phyloP scores from a whole-genome alignment of 2,329 filamentous ascomycete genomes.

The Alternaria novae-zelandiae region DNA sequence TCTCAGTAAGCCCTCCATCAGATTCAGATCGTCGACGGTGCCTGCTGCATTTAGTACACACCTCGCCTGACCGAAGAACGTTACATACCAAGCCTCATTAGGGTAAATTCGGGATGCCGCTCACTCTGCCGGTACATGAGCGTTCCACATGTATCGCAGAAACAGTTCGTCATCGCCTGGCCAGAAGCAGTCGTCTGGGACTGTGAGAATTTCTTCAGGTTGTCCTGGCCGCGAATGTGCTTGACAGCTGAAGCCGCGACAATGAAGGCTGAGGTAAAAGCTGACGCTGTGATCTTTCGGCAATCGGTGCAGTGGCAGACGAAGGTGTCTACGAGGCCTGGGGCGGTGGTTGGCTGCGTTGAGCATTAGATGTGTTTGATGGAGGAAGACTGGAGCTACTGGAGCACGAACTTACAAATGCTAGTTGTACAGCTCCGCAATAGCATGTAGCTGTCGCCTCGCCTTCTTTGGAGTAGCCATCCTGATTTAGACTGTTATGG shows the following conservation, averaged over 20 bases:
- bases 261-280: not conserved
- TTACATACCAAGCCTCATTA: not conserved
- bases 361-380: too few relatives aligned
- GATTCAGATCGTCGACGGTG: not conserved
- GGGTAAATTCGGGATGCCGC: not conserved
- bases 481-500: not conserved
- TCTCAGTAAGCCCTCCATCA: not conserved
- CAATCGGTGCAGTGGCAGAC: conserved; percentile 68
- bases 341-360: not conserved
- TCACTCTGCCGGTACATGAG: conserved; percentile 61
- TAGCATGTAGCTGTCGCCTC: conserved; percentile 42
- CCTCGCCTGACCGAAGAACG: not conserved
- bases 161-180: conserved; percentile 64
- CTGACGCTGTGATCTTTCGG: conserved; percentile 38
- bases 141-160: conserved; percentile 66
- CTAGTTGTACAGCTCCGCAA: conserved; percentile 38
- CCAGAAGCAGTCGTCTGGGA: conserved; percentile 43
- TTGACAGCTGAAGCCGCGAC: not conserved
- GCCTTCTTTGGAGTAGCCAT: conserved; percentile 14
- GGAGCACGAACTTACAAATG: conserved; percentile 9
- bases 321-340: conserved; percentile 58
- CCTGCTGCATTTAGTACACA: not conserved
- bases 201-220: conserved; percentile 37
- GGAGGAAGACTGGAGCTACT: not conserved
- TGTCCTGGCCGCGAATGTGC: not conserved